Conservation (phyloP, 2,329 filamentous ascomycete species). For the Leptosphaerulina australis region DNA sequence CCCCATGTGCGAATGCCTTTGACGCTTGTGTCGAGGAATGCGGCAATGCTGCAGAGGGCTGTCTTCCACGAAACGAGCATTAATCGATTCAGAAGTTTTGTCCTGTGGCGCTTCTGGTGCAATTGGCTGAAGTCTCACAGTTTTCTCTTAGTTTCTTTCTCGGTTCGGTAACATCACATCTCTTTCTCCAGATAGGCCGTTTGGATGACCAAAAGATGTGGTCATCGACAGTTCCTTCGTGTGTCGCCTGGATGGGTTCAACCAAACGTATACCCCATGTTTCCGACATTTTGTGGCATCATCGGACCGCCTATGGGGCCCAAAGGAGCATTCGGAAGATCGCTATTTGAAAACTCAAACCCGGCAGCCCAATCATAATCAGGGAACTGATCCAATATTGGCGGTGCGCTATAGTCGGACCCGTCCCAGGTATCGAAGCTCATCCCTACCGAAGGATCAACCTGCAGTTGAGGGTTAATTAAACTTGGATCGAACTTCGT, state of each 20-base stretch:
- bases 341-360: constrained; percentile 42
- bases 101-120: too few species aligned
- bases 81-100: too few species aligned
- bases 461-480: constrained; percentile 28
- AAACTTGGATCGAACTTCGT: constrained; percentile 38
- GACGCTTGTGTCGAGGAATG: too few species aligned
- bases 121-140: too few species aligned
- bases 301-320: constrained; percentile 27
- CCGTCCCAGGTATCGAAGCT: constrained; percentile 37
- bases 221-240: too few species aligned
- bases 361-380: constrained; percentile 49
- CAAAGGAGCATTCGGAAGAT: constrained; percentile 33
- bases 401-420: constrained; percentile 37
- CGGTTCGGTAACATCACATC: too few species aligned
- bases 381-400: constrained; percentile 46
- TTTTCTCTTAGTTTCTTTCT: too few species aligned
- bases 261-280: constrained; percentile 38
- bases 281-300: constrained; percentile 28
- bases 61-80: too few species aligned
- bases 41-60: too few species aligned
- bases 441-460: constrained; percentile 29
- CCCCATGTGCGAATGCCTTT: too few species aligned
- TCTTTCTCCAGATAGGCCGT: too few species aligned
- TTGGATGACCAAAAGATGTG: too few species aligned
- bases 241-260: constrained; percentile 11